Conservation (phyloP, 371 early-diverging fungal genomes). For the Mortierella sp. region DNA sequence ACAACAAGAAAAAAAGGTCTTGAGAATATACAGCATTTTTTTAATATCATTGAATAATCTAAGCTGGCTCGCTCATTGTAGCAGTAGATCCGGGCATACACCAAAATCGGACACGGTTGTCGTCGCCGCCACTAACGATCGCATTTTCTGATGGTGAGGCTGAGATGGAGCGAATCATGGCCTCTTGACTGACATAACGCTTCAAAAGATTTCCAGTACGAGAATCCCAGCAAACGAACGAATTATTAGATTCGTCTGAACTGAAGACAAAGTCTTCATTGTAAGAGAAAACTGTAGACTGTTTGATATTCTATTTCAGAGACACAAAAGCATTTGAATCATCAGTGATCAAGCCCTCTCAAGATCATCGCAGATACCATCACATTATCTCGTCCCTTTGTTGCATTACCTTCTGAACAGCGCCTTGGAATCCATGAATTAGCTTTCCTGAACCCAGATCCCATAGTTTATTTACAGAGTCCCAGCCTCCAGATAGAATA, state of each 20-base stretch:
- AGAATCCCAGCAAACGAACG: conserved; percentile 76
- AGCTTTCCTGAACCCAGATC: conserved; percentile 82
- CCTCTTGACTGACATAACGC: conserved; percentile 60
- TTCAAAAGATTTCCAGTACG: conserved; percentile 67
- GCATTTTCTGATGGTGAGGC: conserved; percentile 72
- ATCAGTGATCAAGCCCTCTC: neutral
- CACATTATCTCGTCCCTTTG: conserved; percentile 7
- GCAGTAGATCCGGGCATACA: conserved; percentile 8
- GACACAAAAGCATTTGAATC: neutral
- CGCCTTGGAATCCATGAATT: conserved; percentile 75
- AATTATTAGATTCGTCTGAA: conserved; percentile 77
- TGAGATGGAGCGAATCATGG: conserved; percentile 73
- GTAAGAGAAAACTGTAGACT: conserved; percentile 71
- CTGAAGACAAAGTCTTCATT: conserved; percentile 86
- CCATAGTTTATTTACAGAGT: conserved; percentile 85
- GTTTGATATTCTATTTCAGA: conserved; percentile 41
- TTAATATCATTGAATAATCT: neutral
- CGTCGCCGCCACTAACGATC: conserved; percentile 58
- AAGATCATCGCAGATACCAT: neutral
- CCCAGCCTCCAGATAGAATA: conserved; percentile 83
- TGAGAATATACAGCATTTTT: neutral
- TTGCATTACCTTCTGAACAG: conserved; percentile 66
- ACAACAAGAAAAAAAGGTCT: neutral
- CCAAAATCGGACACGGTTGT: conserved; percentile 51
- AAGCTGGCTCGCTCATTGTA: conserved; percentile 1